Evolutionary conservation across 2,329 filamentous ascomycete genomes (phyloP).

Genomic region (Fusarium acutatum): DNA sequence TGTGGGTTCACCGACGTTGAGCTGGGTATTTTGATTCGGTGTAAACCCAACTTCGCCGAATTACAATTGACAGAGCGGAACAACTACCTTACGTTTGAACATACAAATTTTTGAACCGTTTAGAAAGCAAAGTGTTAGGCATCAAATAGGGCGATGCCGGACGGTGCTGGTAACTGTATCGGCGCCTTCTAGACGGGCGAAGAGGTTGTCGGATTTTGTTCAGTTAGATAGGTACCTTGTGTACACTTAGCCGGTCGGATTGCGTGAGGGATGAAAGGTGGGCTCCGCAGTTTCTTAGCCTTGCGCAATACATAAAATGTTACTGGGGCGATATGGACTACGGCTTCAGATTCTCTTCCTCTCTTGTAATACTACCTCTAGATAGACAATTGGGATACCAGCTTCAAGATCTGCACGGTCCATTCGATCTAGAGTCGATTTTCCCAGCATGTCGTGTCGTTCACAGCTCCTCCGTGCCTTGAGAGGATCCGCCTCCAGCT

Average conservation of each 20-base stretch:
- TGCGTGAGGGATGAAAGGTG: background rate
- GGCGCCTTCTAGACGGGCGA: background rate
- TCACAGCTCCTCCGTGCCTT: conserved; percentile 39
- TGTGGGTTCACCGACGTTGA: background rate
- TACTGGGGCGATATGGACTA: conserved; percentile 11
- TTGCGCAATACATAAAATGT: conserved; percentile 24
- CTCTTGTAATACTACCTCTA: background rate
- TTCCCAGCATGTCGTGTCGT: conserved; percentile 37
- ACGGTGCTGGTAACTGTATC: background rate
- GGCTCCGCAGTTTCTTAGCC: conserved; percentile 31
- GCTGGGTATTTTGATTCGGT: background rate
- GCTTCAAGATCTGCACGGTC: background rate
- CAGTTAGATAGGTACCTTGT: background rate
- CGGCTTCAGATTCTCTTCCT: background rate
- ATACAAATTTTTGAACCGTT: background rate
- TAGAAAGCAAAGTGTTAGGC: background rate
- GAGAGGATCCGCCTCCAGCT: conserved; percentile 28
- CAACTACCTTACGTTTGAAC: background rate
- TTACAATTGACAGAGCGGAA: background rate
- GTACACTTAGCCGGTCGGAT: conserved; percentile 2
- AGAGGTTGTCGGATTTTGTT: background rate
- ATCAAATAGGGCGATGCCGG: background rate
- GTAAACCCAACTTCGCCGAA: background rate
- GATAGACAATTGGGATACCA: background rate
- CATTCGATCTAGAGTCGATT: conserved; percentile 16